These are phyloP conservation scores for Cornus florida DNA, from an alignment of 148 eudicot genomes.

Conservation along the genomic window DNA sequence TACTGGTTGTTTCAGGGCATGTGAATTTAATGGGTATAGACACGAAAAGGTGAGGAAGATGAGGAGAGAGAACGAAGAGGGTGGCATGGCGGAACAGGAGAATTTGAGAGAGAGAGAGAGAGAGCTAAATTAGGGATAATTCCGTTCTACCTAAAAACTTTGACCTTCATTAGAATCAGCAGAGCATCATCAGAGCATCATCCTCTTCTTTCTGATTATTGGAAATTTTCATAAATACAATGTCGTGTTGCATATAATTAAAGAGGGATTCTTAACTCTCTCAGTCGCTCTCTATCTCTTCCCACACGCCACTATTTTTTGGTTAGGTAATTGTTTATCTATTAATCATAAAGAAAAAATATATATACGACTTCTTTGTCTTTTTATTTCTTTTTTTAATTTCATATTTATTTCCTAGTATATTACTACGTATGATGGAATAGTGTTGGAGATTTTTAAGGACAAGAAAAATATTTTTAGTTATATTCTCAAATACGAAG, in stretches of 20 bases:
- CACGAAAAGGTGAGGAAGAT: slow-evolving; percentile 12
- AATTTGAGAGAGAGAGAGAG: neutral
- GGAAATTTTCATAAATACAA: neutral
- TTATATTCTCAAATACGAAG: too few relatives aligned
- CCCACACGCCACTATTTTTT: too few relatives aligned
- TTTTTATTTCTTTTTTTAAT: too few relatives aligned
- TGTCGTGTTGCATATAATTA: neutral
- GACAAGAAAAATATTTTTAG: too few relatives aligned
- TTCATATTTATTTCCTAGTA: too few relatives aligned
- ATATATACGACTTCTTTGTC: too few relatives aligned
- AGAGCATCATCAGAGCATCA: neutral
- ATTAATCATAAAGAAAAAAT: too few relatives aligned
- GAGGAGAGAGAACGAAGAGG: neutral
- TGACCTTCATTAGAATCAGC: neutral
- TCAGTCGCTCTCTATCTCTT: too few relatives aligned
- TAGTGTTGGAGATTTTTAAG: too few relatives aligned
- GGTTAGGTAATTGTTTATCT: too few relatives aligned
- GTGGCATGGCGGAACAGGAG: slow-evolving; percentile 13
- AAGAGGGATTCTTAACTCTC: too few relatives aligned
- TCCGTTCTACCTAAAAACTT: neutral
- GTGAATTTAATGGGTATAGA: slow-evolving; percentile 7
- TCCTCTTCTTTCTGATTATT: neutral
- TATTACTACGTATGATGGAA: too few relatives aligned
- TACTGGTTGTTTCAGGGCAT: slow-evolving; percentile 47
- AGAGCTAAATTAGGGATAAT: neutral